Evolutionary conservation across 2,329 filamentous ascomycete species (phyloP).

Genomic region (Neofusicoccum sp.): DNA sequence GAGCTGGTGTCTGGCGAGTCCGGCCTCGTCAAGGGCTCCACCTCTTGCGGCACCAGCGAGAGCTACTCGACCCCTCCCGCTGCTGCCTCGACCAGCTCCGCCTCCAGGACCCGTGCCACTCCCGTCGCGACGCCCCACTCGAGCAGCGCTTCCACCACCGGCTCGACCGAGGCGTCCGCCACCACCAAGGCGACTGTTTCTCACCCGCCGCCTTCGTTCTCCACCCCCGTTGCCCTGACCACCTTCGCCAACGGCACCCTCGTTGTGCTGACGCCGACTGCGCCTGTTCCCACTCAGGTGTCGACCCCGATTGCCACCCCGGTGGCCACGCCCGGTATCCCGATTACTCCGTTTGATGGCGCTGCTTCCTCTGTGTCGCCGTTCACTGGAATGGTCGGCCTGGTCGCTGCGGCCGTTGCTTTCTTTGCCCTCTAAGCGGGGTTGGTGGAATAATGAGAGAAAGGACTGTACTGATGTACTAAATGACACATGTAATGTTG

Average conservation of each 20-base stretch:
- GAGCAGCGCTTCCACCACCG: conserved; percentile 8
- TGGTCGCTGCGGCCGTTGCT: neutral
- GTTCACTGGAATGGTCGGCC: neutral
- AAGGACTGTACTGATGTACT: too few relatives aligned
- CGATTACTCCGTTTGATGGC: neutral
- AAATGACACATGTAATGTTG: too few relatives aligned
- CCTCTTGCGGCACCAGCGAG: conserved; percentile 1
- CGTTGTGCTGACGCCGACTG: neutral
- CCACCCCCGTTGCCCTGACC: conserved; percentile 1
- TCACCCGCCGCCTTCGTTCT: conserved; percentile 2
- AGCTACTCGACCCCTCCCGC: neutral
- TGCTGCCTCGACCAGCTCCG: neutral
- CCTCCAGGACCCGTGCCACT: neutral
- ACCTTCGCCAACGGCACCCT: conserved; percentile 4
- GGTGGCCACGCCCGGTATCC: neutral
- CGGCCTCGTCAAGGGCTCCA: conserved; percentile 4
- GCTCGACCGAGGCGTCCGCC: neutral
- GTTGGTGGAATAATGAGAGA: too few relatives aligned
- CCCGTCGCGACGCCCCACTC: neutral
- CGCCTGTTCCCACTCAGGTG: neutral
- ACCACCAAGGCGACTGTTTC: neutral
- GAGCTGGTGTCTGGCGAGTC: neutral
- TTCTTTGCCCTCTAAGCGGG: conserved; percentile 1
- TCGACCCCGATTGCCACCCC: neutral
- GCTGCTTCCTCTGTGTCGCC: neutral